Evolutionary conservation across 163 green algal genomes (phyloP), one percentile per base, ranked within the genome.

Genomic region (Smithsoniella earleae): DNA sequence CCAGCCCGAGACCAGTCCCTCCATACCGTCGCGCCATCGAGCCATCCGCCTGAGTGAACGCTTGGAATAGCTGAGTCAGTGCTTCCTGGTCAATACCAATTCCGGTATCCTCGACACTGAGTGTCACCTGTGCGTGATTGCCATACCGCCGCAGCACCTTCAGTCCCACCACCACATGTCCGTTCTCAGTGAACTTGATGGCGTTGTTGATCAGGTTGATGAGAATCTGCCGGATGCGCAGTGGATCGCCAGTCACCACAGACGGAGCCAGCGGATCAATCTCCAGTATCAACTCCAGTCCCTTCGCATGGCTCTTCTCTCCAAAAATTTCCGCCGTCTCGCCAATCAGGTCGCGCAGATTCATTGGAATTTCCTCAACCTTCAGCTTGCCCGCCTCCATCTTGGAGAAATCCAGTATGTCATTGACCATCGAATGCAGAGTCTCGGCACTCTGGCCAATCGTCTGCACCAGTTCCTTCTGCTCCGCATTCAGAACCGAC

Each of bases 341-440:
- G 18, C 46, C 69, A 13, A 83, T 28, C 27, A 55, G 40, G 46
- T 31, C 27, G 37, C 36, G 38, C 28, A 82, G 28, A 36, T 82
- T 46, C 73, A 86, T 80, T 28, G 79, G 79, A 62, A 79, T 66
- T 45, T 79, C 77, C 52, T 85, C 62, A 36, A 89, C 77, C 66
- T 75, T 73, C 44, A 89, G 76, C 76, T 91, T 87, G 25, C 82
- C 80, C 30, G 80, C 83, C 76, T 96, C 90, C 28, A 96, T 89
- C 54, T 85, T 82, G 16, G 65, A 85, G 37, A 96, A 93, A 76
- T 96, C 90, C 34, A 96, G 80, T 64, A 96, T 95, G 78, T 96
- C 90, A n/a, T n/a, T n/a, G n/a, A n/a, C n/a, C n/a, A n/a, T n/a
- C n/a, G n/a, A n/a, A n/a, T n/a, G n/a, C n/a, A n/a, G n/a, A n/a